A percentile compares a stretch with the other conserved stretches of the same genome.
Conservation (phyloP, 2,329 filamentous ascomycete genomes). For the Penicillium fuscoglaucum region DNA sequence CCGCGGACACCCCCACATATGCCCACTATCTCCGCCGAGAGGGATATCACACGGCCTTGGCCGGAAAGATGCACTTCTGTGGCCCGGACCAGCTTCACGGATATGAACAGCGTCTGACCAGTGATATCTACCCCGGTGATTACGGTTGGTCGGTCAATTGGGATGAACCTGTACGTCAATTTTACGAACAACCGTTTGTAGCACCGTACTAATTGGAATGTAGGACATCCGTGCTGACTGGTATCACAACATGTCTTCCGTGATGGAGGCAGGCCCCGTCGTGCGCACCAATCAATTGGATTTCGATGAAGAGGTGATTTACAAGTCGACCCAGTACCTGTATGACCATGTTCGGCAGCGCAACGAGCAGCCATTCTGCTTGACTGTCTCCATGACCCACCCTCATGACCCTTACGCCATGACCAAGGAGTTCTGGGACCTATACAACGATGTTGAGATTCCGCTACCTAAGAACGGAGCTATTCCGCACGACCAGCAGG, state of each 20-base stretch:
- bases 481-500: constrained; percentile 78
- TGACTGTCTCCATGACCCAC: constrained; percentile 92
- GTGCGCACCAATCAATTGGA: constrained; percentile 93
- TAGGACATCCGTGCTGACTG: constrained; percentile 71
- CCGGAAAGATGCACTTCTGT: constrained; percentile 97
- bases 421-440: constrained; percentile 88
- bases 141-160: constrained; percentile 95
- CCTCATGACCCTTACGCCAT: constrained; percentile 96
- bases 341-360: constrained; percentile 88
- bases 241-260: constrained; percentile 95
- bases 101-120: constrained; percentile 89
- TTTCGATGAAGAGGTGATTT: constrained; percentile 96
- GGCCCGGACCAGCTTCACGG: constrained; percentile 87
- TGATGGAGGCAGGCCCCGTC: constrained; percentile 83
- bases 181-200: not conserved
- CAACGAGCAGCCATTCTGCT: constrained; percentile 73
- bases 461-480: constrained; percentile 70
- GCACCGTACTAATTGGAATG: constrained; percentile 1
- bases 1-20: constrained; percentile 83
- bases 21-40: constrained; percentile 83
- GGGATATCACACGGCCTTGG: constrained; percentile 86
- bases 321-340: constrained; percentile 82
- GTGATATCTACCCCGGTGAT: constrained; percentile 92
- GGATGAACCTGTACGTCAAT: constrained; percentile 69
- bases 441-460: constrained; percentile 87